phyloP scores from a whole-genome alignment of 768 basidiomycete species.

The Agrocybe praecox region DNA sequence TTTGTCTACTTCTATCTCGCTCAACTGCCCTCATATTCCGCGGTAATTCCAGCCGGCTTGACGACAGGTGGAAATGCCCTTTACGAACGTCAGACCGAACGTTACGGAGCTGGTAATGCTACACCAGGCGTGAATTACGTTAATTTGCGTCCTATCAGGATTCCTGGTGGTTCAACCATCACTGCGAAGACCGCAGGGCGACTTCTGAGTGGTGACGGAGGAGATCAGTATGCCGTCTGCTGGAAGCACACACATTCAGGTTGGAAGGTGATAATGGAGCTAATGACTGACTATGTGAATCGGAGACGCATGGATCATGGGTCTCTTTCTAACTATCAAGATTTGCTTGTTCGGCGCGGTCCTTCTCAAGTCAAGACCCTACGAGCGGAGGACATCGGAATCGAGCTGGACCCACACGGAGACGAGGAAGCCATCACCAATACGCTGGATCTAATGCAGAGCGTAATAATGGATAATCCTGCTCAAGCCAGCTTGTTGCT shows the following conservation, averaged over 20 bases:
- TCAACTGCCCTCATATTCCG: conserved; percentile 72
- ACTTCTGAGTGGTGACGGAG: conserved; percentile 71
- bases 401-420: conserved; percentile 64
- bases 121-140: conserved; percentile 58
- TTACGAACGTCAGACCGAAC: conserved; percentile 68
- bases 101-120: conserved; percentile 52
- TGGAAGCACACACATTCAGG: conserved; percentile 87
- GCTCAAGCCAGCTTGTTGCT: conserved; percentile 65
- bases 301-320: conserved; percentile 49
- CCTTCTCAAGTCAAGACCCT: conserved; percentile 43
- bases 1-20: conserved; percentile 80
- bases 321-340: conserved; percentile 45
- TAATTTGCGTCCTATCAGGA: conserved; percentile 65
- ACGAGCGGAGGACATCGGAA: conserved; percentile 67
- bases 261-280: conserved; percentile 84
- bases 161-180: conserved; percentile 78
- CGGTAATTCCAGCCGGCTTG: conserved; percentile 63
- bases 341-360: conserved; percentile 50
- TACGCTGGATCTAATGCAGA: conserved; percentile 77
- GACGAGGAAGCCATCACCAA: conserved; percentile 71
- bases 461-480: conserved; percentile 73
- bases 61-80: conserved; percentile 71
- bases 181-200: conserved; percentile 68
- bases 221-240: conserved; percentile 67
- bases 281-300: conserved; percentile 76